Conservation (phyloP, 2,329 filamentous ascomycete genomes). For the Aureobasidium sp. region DNA sequence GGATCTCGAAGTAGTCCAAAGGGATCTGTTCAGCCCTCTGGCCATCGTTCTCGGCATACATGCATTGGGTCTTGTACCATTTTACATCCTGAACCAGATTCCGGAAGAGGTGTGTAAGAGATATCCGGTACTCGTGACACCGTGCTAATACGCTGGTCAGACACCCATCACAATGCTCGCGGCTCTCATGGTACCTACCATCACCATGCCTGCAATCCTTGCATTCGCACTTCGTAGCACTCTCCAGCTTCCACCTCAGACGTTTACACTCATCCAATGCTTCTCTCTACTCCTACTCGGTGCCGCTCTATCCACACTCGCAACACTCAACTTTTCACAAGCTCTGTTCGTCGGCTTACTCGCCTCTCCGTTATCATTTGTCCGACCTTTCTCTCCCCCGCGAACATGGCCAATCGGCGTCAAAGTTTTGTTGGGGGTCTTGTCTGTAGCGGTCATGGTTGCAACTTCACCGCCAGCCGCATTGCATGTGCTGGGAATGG, state of each 20-base stretch:
- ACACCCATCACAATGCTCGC: conserved; percentile 6
- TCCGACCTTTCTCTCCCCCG: conserved; percentile 29
- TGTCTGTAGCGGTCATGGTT: conserved; percentile 8
- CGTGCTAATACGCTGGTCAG: not conserved
- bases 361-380: conserved; percentile 70
- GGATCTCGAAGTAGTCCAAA: conserved; percentile 40
- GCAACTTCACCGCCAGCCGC: conserved; percentile 12
- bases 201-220: conserved; percentile 22
- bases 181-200: conserved; percentile 7
- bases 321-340: conserved; percentile 91
- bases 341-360: conserved; percentile 76
- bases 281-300: conserved; percentile 89
- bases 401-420: not conserved
- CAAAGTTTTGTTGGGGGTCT: not conserved
- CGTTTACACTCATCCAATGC: conserved; percentile 72
- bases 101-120: conserved; percentile 49
- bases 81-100: conserved; percentile 78
- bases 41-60: conserved; percentile 64
- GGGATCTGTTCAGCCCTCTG: conserved; percentile 64
- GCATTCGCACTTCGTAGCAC: conserved; percentile 26
- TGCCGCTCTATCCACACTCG: conserved; percentile 83
- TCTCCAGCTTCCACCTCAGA: conserved; percentile 51
- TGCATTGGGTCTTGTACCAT: conserved; percentile 66
- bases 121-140: not conserved
- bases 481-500: conserved; percentile 8